Percentiles rank a stretch among this genome's conserved stretches.
These are phyloP conservation scores for Gossypium raimondii DNA, from an alignment of 345 rosid genomes.

Conservation along the genomic window DNA sequence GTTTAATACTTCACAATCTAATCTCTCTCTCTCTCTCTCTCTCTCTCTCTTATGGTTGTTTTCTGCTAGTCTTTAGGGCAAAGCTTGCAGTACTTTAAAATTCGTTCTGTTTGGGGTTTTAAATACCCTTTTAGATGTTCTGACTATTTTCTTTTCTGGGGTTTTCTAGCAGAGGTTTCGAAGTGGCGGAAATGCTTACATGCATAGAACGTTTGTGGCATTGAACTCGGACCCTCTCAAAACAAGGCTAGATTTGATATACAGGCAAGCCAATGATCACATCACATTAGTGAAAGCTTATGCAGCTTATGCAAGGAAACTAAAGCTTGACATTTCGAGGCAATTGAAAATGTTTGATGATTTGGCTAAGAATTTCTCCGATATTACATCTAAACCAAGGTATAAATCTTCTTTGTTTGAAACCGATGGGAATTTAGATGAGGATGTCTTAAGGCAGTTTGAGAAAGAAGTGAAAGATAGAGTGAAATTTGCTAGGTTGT, in stretches of 20 bases:
- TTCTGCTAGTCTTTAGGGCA: background rate
- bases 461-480: conserved; percentile 93
- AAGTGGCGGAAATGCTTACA: conserved; percentile 53
- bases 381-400: conserved; percentile 45
- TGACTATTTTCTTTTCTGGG: conserved; percentile 5
- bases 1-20: background rate
- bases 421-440: conserved; percentile 46
- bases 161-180: conserved; percentile 44
- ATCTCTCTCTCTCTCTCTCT: background rate
- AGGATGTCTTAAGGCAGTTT: conserved; percentile 65
- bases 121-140: background rate
- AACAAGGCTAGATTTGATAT: conserved; percentile 77
- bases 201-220: conserved; percentile 63
- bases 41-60: background rate
- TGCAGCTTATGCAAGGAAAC: conserved; percentile 90
- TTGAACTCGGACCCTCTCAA: conserved; percentile 76
- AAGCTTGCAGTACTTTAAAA: background rate
- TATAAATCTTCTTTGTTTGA: conserved; percentile 49
- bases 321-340: conserved; percentile 77
- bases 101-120: background rate
- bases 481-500: conserved; percentile 61
- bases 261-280: conserved; percentile 87
- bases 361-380: conserved; percentile 60
- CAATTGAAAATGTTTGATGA: conserved; percentile 74
- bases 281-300: conserved; percentile 72